Evolutionary conservation across 176 grass and related monocot genomes (phyloP).

Genomic region (Urochloa ruziziensis): DNA sequence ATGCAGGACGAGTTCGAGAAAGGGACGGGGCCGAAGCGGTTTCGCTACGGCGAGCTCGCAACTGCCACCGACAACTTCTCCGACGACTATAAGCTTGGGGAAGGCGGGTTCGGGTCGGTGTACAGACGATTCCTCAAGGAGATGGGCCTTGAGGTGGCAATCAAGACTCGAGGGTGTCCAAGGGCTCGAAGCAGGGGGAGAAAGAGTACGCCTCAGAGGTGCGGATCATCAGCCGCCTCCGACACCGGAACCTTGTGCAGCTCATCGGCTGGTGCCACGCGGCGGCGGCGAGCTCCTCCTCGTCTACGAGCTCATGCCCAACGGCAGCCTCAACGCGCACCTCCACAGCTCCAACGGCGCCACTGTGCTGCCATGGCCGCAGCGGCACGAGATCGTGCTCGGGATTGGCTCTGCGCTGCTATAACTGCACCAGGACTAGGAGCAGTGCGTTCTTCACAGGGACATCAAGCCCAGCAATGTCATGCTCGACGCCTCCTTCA

Average conservation of each 20-base stretch:
- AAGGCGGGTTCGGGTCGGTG: constrained; percentile 21
- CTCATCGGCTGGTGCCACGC: constrained; percentile 78
- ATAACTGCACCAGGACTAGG: constrained; percentile 40
- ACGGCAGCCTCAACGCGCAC: constrained; percentile 51
- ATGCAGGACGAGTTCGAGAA: constrained; percentile 36
- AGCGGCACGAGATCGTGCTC: constrained; percentile 20
- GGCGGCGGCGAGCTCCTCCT: constrained; percentile 38
- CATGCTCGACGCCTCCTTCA: constrained; percentile 23
- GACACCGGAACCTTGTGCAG: constrained; percentile 62
- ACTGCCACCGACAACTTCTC: constrained; percentile 32
- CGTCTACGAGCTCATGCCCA: constrained; percentile 49
- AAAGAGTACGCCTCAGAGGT: constrained; percentile 65
- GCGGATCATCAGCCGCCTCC: constrained; percentile 52
- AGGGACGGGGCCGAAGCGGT: constrained; percentile 26
- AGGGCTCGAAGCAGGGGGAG: constrained; percentile 37
- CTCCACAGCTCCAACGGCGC: neutral
- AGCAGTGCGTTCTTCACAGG: constrained; percentile 33
- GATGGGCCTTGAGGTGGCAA: neutral
- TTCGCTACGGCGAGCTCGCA: constrained; percentile 24
- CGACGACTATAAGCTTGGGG: neutral
- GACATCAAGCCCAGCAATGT: constrained; percentile 48
- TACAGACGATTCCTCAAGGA: constrained; percentile 13
- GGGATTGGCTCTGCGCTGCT: neutral
- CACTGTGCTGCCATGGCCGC: constrained; percentile 40
- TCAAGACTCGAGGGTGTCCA: constrained; percentile 31